These are phyloP conservation scores for Pistacia vera DNA, from an alignment of 345 rosid genomes.

Conservation along the genomic window DNA sequence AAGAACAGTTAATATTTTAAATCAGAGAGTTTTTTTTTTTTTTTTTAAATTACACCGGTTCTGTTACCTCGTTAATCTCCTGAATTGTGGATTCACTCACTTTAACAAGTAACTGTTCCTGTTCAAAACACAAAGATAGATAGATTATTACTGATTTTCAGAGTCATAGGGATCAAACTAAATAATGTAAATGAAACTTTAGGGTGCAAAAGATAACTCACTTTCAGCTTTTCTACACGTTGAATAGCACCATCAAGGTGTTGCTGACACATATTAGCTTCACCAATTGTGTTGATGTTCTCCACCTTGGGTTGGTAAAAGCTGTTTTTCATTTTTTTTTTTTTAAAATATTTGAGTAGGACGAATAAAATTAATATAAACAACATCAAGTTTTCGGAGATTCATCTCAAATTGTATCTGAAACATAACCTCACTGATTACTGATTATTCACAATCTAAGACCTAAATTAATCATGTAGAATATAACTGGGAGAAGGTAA, in stretches of 20 bases:
- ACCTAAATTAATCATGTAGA: no score
- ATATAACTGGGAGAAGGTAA: no score
- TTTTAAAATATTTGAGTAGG: neutral
- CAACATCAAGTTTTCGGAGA: no score
- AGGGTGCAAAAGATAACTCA: neutral
- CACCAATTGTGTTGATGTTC: conserved; percentile 17
- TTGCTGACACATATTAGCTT: conserved; percentile 15
- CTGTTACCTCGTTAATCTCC: neutral
- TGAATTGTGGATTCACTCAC: neutral
- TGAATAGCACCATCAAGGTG: conserved; percentile 18
- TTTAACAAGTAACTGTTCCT: conserved; percentile 11
- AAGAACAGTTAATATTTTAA: no score
- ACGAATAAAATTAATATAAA: neutral
- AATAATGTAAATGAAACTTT: no score
- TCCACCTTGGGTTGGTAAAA: conserved; percentile 21
- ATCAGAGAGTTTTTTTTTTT: no score
- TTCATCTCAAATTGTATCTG: no score
- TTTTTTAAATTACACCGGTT: no score
- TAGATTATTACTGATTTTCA: neutral
- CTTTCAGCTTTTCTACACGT: conserved; percentile 28
- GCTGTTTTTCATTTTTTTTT: conserved; percentile 12
- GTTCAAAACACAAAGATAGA: neutral
- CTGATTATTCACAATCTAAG: no score
- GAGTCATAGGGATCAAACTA: neutral
- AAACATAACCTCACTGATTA: no score